These are phyloP conservation scores for Geotrichum carabidarum DNA, from an alignment of 1,139 yeast genomes.

Conservation along the genomic window DNA sequence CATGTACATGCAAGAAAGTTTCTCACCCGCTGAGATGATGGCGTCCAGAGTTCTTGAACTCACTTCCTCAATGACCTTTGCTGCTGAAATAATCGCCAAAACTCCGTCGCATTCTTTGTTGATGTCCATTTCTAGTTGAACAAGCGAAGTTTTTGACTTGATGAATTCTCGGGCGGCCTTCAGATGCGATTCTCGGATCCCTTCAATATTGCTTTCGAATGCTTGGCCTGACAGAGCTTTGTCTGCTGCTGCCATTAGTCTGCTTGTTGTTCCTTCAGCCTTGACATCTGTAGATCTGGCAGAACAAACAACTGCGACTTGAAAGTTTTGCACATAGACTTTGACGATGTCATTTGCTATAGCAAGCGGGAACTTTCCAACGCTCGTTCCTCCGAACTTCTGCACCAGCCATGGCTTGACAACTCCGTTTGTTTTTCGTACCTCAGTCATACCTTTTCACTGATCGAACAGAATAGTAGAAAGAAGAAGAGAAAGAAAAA, in stretches of 20 bases:
- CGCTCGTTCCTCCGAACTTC: conserved; percentile 97
- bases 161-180: conserved; percentile 59
- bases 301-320: conserved; percentile 92
- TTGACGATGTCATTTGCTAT: conserved; percentile 81
- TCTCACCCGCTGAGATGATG: conserved; percentile 91
- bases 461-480: no score
- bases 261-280: conserved; percentile 89
- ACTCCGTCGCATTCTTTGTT: conserved; percentile 62
- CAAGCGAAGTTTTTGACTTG: conserved; percentile 43
- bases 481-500: no score
- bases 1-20: conserved; percentile 83
- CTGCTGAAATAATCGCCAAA: conserved; percentile 70
- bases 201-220: conserved; percentile 50
- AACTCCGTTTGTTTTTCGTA: not conserved
- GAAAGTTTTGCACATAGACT: conserved; percentile 51
- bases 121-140: conserved; percentile 52
- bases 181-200: conserved; percentile 72
- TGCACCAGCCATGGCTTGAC: conserved; percentile 74
- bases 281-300: conserved; percentile 90
- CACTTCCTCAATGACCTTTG: conserved; percentile 86
- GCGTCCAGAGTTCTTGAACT: conserved; percentile 82
- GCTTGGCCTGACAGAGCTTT: conserved; percentile 38
- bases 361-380: conserved; percentile 83
- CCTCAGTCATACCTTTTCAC: not conserved
- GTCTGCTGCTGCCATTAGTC: conserved; percentile 75